A percentile compares a stretch with the other conserved stretches of the same genome.
phyloP scores from a whole-genome alignment of 2,329 filamentous ascomycete genomes.

The Neonectria coccinea region DNA sequence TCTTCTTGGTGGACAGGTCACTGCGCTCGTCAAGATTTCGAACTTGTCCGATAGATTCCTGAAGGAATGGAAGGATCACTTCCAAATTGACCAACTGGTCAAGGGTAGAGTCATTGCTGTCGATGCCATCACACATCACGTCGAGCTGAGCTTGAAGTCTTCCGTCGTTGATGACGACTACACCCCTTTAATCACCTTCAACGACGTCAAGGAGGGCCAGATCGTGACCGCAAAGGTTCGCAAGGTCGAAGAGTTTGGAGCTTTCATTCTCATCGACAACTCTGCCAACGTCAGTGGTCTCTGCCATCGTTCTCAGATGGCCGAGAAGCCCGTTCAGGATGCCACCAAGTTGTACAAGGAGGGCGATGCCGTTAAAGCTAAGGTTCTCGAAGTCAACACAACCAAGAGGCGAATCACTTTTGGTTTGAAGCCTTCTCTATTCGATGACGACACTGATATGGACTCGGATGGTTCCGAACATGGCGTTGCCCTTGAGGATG shows the following conservation, averaged over 20 bases:
- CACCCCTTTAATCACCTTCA: constrained; percentile 76
- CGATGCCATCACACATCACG: constrained; percentile 74
- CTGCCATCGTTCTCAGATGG: constrained; percentile 93
- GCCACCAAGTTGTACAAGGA: constrained; percentile 90
- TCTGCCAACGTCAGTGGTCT: constrained; percentile 91
- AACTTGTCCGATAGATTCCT: constrained; percentile 92
- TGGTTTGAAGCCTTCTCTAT: constrained; percentile 92
- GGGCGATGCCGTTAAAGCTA: constrained; percentile 93
- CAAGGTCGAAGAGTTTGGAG: constrained; percentile 94
- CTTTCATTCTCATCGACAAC: constrained; percentile 90
- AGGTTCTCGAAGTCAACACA: constrained; percentile 81
- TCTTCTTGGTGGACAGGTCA: constrained; percentile 81
- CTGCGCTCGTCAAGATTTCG: constrained; percentile 84
- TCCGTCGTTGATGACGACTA: constrained; percentile 86
- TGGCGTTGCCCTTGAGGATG: constrained; percentile 58
- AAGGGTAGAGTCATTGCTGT: constrained; percentile 84
- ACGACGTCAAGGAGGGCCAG: constrained; percentile 83
- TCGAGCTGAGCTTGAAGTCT: constrained; percentile 88
- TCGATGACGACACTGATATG: constrained; percentile 72
- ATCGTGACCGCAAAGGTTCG: constrained; percentile 89
- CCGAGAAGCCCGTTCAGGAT: constrained; percentile 83
- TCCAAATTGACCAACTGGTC: constrained; percentile 89
- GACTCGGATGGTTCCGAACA: constrained; percentile 60
- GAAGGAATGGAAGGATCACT: constrained; percentile 94
- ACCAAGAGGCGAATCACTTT: constrained; percentile 86